Conservation (phyloP, 179 eudicot genomes). For the Vitellaria paradoxa region DNA sequence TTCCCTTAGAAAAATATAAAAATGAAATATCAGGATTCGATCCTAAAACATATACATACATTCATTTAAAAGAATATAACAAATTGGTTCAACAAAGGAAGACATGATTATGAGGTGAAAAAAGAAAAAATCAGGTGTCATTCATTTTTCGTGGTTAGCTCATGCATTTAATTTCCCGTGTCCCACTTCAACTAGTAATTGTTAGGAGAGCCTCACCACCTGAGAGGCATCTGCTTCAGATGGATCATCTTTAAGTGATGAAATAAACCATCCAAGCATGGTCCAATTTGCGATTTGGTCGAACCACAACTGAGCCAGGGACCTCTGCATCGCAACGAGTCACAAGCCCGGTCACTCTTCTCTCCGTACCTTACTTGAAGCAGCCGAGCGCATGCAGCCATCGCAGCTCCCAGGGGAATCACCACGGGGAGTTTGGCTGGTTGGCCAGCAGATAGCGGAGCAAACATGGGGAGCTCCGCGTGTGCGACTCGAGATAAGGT, state of each 20-base stretch:
- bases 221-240: slow-evolving; percentile 76
- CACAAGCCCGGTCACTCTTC: slow-evolving; percentile 91
- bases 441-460: slow-evolving; percentile 31
- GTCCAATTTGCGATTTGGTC: slow-evolving; percentile 74
- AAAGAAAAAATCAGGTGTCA: slow-evolving; percentile 11
- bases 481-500: slow-evolving; percentile 86
- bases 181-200: slow-evolving; percentile 75
- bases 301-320: slow-evolving; percentile 90
- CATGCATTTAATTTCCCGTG: slow-evolving; percentile 42
- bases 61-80: no score
- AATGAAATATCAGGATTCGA: no score
- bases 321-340: slow-evolving; percentile 95
- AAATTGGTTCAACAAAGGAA: no score
- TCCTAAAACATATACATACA: no score
- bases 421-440: slow-evolving; percentile 62
- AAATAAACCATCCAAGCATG: slow-evolving; percentile 98
- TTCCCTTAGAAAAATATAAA: no score
- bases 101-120: no score
- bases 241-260: slow-evolving; percentile 62
- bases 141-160: slow-evolving; percentile 41
- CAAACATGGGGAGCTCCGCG: slow-evolving; percentile 56
- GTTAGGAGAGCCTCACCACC: slow-evolving; percentile 81
- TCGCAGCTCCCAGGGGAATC: slow-evolving; percentile 79
- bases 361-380: slow-evolving; percentile 81
- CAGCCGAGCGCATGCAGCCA: slow-evolving; percentile 91